These are phyloP conservation scores for Pythium periplocum DNA, from an alignment of 352 stramenopile genomes.

Conservation along the genomic window DNA sequence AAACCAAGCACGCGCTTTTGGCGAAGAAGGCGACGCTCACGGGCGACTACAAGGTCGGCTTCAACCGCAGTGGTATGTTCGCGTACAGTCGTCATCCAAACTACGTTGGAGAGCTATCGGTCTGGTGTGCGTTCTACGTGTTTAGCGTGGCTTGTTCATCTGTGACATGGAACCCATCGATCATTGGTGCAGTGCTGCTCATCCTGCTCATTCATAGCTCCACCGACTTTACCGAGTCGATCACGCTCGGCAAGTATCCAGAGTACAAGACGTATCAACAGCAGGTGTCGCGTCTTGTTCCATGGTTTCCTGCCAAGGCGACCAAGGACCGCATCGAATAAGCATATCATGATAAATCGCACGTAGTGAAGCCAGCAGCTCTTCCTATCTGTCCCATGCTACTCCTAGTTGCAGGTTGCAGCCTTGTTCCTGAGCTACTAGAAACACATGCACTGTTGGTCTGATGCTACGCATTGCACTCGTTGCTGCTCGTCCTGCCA, in stretches of 20 bases:
- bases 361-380: too few species aligned
- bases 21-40: constrained; percentile 54
- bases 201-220: constrained; percentile 88
- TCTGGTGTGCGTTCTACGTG: constrained; percentile 91
- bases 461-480: too few species aligned
- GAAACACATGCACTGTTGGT: too few species aligned
- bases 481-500: too few species aligned
- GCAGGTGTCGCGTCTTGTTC: constrained; percentile 54
- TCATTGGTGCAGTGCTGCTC: constrained; percentile 70
- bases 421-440: too few species aligned
- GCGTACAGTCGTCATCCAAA: constrained; percentile 91
- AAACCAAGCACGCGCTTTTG: constrained; percentile 77
- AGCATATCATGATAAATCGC: background rate
- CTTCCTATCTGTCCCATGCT: too few species aligned
- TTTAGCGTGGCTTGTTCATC: constrained; percentile 74
- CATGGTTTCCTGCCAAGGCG: constrained; percentile 31
- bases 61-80: constrained; percentile 87
- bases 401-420: too few species aligned
- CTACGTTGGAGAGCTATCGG: constrained; percentile 87
- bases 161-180: constrained; percentile 61
- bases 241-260: constrained; percentile 87
- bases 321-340: constrained; percentile 15
- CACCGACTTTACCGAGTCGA: constrained; percentile 86
- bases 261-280: constrained; percentile 86
- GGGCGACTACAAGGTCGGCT: constrained; percentile 63